Conservation (phyloP, 345 rosid genomes). For the Euphorbia tirucalli region DNA sequence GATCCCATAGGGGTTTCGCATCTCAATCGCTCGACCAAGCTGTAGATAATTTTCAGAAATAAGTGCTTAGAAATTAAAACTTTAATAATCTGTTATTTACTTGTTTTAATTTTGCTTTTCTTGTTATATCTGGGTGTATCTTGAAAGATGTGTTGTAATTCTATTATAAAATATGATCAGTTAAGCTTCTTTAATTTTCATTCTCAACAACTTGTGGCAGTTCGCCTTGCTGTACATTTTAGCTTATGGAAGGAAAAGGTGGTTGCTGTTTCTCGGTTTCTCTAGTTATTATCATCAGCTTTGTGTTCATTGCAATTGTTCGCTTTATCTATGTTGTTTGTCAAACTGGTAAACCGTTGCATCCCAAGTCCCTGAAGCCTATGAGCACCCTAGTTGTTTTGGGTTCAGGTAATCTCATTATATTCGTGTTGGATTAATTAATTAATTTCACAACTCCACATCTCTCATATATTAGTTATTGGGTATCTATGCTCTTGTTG, state of each 20-base stretch:
- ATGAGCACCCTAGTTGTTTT: constrained; percentile 23
- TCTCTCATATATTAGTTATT: neutral
- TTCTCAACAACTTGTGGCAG: neutral
- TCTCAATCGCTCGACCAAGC: too few species aligned
- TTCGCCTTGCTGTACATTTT: neutral
- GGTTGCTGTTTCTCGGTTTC: neutral
- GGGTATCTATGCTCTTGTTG: constrained; percentile 16
- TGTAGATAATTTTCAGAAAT: neutral
- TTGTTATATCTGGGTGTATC: neutral
- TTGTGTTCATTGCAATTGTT: neutral
- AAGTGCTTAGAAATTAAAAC: neutral
- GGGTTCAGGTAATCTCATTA: constrained; percentile 22
- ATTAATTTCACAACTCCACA: neutral
- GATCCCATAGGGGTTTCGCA: too few species aligned
- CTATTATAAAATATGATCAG: neutral
- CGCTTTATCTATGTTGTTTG: constrained; percentile 21
- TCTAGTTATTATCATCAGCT: neutral
- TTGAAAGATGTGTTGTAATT: neutral
- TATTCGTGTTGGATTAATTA: neutral
- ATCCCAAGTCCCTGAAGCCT: constrained; percentile 14
- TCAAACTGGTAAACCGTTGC: constrained; percentile 27
- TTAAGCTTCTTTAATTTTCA: neutral
- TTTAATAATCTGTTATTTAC: neutral
- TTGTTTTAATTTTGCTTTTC: neutral
- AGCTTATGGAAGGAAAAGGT: constrained; percentile 12